Percentiles rank a stretch among this genome's conserved stretches.
These are phyloP conservation scores for Vaccinium myrtillus DNA, from an alignment of 148 eudicot genomes.

Conservation along the genomic window DNA sequence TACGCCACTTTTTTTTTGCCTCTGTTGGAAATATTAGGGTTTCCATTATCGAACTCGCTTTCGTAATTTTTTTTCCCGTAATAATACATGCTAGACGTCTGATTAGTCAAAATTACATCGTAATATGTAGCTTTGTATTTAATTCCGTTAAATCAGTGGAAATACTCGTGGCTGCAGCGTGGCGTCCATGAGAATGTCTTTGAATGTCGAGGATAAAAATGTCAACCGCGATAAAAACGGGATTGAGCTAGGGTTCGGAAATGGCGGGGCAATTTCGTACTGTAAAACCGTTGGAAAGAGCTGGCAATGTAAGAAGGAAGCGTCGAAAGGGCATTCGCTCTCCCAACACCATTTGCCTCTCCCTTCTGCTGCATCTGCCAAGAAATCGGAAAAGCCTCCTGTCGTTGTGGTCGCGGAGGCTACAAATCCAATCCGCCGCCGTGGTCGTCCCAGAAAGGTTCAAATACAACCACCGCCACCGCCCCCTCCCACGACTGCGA, in stretches of 20 bases:
- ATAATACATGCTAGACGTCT: neutral
- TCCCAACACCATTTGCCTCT: constrained; percentile 19
- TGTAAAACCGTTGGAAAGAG: constrained; percentile 17
- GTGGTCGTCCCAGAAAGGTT: neutral
- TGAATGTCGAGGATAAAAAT: constrained; percentile 13
- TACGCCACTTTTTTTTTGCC: neutral
- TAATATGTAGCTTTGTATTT: neutral
- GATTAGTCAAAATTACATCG: constrained; percentile 9
- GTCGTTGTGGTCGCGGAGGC: neutral
- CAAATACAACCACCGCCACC: neutral
- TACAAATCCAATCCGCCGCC: constrained; percentile 9
- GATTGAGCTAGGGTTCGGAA: neutral
- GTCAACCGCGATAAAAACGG: neutral
- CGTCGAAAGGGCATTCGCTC: constrained; percentile 16
- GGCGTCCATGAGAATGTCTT: constrained; percentile 35
- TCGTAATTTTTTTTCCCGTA: neutral
- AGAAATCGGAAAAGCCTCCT: constrained; percentile 13
- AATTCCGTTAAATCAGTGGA: neutral
- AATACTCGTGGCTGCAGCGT: neutral
- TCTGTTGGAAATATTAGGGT: constrained; percentile 16
- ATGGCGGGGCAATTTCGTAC: constrained; percentile 4
- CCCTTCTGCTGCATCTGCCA: neutral
- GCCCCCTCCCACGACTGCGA: constrained; percentile 17
- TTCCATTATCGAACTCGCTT: neutral
- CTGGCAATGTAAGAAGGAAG: constrained; percentile 22